phyloP scores from a whole-genome alignment of 176 grass and related monocot genomes.

The Puya raimondii region DNA sequence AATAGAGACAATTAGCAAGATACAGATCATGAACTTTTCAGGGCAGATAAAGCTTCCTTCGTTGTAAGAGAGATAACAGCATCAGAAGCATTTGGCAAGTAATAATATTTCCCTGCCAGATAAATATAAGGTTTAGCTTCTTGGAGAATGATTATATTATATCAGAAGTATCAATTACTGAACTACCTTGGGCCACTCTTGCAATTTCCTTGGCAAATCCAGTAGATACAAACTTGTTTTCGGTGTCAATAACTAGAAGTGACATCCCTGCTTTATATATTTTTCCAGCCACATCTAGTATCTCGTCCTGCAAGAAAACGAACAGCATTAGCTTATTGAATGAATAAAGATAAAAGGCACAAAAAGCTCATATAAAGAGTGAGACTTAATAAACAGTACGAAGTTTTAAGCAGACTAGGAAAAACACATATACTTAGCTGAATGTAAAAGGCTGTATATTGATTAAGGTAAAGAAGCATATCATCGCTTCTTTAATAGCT shows the following conservation, averaged over 20 bases:
- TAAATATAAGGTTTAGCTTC: not conserved
- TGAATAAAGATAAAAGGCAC: not conserved
- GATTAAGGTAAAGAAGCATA: too few relatives aligned
- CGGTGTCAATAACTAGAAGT: conserved; percentile 93
- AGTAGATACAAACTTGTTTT: conserved; percentile 98
- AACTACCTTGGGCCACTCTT: conserved; percentile 80
- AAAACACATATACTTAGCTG: too few relatives aligned
- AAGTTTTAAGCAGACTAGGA: too few relatives aligned
- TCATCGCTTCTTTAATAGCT: too few relatives aligned
- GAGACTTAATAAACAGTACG: too few relatives aligned
- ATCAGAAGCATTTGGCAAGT: conserved; percentile 95
- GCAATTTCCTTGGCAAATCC: conserved; percentile 99
- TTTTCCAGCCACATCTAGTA: conserved; percentile 92
- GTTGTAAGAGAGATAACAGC: conserved; percentile 87
- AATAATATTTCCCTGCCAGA: conserved; percentile 94
- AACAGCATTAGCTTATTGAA: conserved; percentile 7
- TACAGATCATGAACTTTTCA: conserved; percentile 50
- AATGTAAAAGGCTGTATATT: too few relatives aligned
- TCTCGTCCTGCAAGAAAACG: conserved; percentile 64
- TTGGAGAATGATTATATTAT: not conserved
- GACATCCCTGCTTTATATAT: conserved; percentile 94
- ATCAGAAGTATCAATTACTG: not conserved
- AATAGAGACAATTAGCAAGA: not conserved
- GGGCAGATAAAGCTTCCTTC: conserved; percentile 60
- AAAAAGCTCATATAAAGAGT: not conserved